phyloP scores from a whole-genome alignment of 495 filamentous ascomycete species.

The Talaromyces thailandensis region DNA sequence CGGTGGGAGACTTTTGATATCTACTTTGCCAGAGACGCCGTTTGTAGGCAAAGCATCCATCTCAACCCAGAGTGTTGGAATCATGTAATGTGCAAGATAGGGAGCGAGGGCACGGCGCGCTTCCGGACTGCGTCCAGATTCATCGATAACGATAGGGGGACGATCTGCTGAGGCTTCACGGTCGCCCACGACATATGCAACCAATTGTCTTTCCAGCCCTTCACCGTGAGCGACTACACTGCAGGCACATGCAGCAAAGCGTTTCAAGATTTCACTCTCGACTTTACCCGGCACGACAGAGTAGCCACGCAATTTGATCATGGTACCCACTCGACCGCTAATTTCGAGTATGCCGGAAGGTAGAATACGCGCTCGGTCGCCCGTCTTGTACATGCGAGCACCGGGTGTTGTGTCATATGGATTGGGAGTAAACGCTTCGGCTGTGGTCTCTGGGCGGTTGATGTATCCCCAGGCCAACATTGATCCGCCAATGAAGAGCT shows the following conservation, averaged over 20 bases:
- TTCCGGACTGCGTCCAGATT: constrained; percentile 48
- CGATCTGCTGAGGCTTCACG: constrained; percentile 42
- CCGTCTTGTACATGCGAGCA: constrained; percentile 68
- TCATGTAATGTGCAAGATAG: constrained; percentile 63
- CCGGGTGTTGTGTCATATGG: constrained; percentile 42
- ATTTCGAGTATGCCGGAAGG: constrained; percentile 67
- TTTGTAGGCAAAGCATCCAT: constrained; percentile 53
- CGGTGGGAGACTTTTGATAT: constrained; percentile 50
- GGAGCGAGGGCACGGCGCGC: constrained; percentile 45
- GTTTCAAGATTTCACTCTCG: constrained; percentile 50
- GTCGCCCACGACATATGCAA: constrained; percentile 59
- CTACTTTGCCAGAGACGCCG: constrained; percentile 59
- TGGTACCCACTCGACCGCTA: constrained; percentile 67
- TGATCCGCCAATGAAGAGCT: constrained; percentile 72
- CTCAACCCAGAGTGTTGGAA: constrained; percentile 57
- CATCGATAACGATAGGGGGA: constrained; percentile 45
- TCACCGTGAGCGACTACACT: constrained; percentile 55
- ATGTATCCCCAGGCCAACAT: constrained; percentile 78
- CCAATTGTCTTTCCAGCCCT: constrained; percentile 53
- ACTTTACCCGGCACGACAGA: constrained; percentile 76
- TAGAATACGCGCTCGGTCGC: constrained; percentile 67
- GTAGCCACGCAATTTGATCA: constrained; percentile 76
- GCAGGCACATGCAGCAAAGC: constrained; percentile 51
- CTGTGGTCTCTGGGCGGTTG: constrained; percentile 70
- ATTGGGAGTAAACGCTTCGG: constrained; percentile 55